Conservation (phyloP, 805 yeast species). For the Yamadazyma sp. region DNA sequence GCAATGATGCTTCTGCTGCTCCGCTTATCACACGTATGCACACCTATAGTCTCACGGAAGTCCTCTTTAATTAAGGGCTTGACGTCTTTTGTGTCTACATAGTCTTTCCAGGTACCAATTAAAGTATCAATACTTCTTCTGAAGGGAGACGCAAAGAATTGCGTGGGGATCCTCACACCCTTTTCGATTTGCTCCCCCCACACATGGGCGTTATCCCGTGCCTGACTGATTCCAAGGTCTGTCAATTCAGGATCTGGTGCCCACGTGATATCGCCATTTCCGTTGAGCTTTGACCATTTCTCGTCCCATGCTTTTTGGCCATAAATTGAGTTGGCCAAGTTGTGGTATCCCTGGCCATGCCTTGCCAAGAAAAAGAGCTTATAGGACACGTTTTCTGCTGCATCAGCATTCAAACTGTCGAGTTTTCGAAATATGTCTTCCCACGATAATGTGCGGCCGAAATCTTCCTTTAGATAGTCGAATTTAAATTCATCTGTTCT, state of each 20-base stretch:
- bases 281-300: slow-evolving; percentile 43
- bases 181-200: slow-evolving; percentile 30
- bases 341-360: slow-evolving; percentile 57
- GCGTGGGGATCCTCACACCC: slow-evolving; percentile 36
- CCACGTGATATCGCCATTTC: slow-evolving; percentile 50
- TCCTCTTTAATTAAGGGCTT: slow-evolving; percentile 45
- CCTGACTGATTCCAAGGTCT: slow-evolving; percentile 44
- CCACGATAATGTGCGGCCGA: slow-evolving; percentile 45
- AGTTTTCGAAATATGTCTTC: slow-evolving; percentile 28
- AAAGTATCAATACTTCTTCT: slow-evolving; percentile 52
- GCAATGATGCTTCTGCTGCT: slow-evolving; percentile 35
- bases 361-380: slow-evolving; percentile 50
- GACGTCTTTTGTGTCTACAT: slow-evolving; percentile 20
- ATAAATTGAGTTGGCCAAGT: slow-evolving; percentile 45
- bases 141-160: slow-evolving; percentile 50
- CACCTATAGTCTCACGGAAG: slow-evolving; percentile 50
- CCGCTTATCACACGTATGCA: slow-evolving; percentile 52
- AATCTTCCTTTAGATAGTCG: slow-evolving; percentile 41
- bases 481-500: slow-evolving; percentile 44
- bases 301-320: slow-evolving; percentile 48
- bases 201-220: slow-evolving; percentile 41
- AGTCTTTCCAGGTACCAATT: slow-evolving; percentile 45
- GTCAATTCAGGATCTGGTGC: slow-evolving; percentile 55
- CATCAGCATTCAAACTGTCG: slow-evolving; percentile 31
- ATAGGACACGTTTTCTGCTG: slow-evolving; percentile 31